Percentiles rank a stretch among this genome's conserved stretches.
Evolutionary conservation across 352 stramenopile genomes (phyloP).

Genomic region (Pythium aphanidermatum): DNA sequence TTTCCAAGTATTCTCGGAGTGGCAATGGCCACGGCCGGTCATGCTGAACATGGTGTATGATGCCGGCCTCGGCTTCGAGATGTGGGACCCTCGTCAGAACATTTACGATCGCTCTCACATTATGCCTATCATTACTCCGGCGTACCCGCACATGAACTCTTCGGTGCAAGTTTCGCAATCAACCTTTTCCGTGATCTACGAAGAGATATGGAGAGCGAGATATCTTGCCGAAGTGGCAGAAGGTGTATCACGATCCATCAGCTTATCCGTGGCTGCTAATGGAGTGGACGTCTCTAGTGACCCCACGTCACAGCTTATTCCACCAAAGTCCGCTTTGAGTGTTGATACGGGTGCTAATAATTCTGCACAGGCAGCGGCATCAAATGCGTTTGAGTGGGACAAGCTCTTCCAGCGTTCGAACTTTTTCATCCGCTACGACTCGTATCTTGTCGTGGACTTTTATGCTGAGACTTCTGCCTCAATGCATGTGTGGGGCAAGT

Average conservation of each 20-base stretch:
- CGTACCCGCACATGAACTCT: conserved; percentile 98
- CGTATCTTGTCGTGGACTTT: conserved; percentile 71
- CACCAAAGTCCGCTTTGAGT: not conserved
- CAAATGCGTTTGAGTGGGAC: conserved; percentile 38
- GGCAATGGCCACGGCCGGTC: conserved; percentile 74
- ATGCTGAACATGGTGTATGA: conserved; percentile 87
- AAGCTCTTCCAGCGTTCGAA: conserved; percentile 76
- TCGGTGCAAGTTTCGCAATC: conserved; percentile 93
- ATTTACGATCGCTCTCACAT: conserved; percentile 90
- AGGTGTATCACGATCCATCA: conserved; percentile 38
- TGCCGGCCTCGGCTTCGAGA: conserved; percentile 71
- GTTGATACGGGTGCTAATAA: conserved; percentile 6
- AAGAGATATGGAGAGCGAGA: conserved; percentile 83
- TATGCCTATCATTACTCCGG: conserved; percentile 98
- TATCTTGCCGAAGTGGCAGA: conserved; percentile 64
- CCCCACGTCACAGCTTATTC: not conserved
- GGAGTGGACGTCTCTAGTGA: not conserved
- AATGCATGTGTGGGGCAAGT: conserved; percentile 81
- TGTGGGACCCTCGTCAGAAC: conserved; percentile 84
- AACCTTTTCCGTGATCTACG: conserved; percentile 90
- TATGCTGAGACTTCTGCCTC: conserved; percentile 45
- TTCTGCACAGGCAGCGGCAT: too few species aligned
- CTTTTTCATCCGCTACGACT: conserved; percentile 81
- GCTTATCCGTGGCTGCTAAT: conserved; percentile 1
- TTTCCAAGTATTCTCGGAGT: conserved; percentile 82